Evolutionary conservation across 176 grass and related monocot species (phyloP), one percentile per base, ranked within the genome.

Genomic region (Oryza punctata): DNA sequence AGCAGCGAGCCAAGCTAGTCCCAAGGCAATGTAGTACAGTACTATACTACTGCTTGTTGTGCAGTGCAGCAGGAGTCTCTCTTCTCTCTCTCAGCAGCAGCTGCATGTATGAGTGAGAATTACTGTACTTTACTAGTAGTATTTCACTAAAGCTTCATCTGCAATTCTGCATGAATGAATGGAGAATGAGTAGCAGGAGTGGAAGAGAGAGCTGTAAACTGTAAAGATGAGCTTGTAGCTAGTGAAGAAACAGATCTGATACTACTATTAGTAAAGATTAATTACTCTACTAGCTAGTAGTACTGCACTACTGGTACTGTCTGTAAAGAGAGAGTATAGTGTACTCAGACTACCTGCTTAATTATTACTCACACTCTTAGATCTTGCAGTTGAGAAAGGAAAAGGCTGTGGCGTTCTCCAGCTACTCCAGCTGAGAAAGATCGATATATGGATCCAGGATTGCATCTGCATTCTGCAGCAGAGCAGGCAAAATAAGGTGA

Each of bases 381-480:
- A n/a, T 21, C 21, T 61, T 63, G 87, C 35, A 81, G 64, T 81
- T 71, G 47, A 5, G 50, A 77, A 85, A 81, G n/a, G 52, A 5
- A 77, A 89, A 81, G 21, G 82, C 64, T 81, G 49, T 63, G 69
- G 75, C 14, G 28, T 57, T 88, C 52, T 49, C 23, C 73, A 12
- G 21, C 33, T 24, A 13, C 32, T 32, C 32, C 32, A 38, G 40
- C 9, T 41, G 40, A 19, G 49, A 52, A 19, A 16, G 49, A 52
- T 52, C 16, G 4, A 18, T 52, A 52, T 52, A 52, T 52, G 5
- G 49, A 19, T 19, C 16, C 4, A 5, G 85, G 82, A 91, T 91
- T 74, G 63, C 87, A 81, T 54, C 33, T 35, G 33, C 33, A 35
- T 35, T 35, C 72, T 81, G 82, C 75, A 90, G 89, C 19, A 57